These are phyloP conservation scores for Macrophomina phaseolina DNA, from an alignment of 2,329 filamentous ascomycete species.

Conservation along the genomic window DNA sequence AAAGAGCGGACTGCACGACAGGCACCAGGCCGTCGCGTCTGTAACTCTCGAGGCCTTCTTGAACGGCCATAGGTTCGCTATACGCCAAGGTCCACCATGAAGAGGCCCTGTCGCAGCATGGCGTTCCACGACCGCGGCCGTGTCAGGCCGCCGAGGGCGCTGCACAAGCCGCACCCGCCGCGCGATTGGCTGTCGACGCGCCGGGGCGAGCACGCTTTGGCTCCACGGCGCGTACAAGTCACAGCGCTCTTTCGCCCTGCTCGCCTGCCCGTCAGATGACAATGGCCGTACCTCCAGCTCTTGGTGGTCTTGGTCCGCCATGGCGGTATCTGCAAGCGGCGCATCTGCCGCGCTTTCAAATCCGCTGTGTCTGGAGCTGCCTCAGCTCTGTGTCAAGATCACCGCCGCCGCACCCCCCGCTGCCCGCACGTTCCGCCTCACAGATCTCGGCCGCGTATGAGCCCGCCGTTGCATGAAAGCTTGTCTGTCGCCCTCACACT, in stretches of 20 bases:
- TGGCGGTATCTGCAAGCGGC: not conserved
- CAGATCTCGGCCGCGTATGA: conserved; percentile 1
- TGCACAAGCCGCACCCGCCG: not conserved
- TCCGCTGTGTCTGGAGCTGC: conserved; percentile 17
- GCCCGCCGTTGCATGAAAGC: conserved; percentile 19
- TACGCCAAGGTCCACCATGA: conserved; percentile 8
- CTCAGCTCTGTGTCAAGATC: conserved; percentile 19
- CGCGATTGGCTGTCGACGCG: conserved; percentile 17
- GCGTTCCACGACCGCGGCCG: conserved; percentile 27
- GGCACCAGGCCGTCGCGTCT: conserved; percentile 21
- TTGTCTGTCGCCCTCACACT: conserved; percentile 17
- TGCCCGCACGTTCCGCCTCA: conserved; percentile 6
- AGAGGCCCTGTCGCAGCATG: conserved; percentile 25
- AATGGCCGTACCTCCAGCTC: conserved; percentile 13
- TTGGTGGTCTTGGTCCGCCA: conserved; percentile 16
- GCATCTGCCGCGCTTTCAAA: not conserved
- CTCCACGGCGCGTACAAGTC: conserved; percentile 27
- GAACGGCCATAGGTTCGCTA: conserved; percentile 18
- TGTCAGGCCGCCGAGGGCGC: conserved; percentile 20
- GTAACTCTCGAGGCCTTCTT: conserved; percentile 22
- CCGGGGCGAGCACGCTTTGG: not conserved
- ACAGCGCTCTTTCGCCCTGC: not conserved
- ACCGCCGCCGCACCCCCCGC: not conserved
- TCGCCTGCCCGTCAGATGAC: conserved; percentile 12
- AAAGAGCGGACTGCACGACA: conserved; percentile 24